Evolutionary conservation across 306 rosid genomes (phyloP).

Genomic region (Biancaea sappan): DNA sequence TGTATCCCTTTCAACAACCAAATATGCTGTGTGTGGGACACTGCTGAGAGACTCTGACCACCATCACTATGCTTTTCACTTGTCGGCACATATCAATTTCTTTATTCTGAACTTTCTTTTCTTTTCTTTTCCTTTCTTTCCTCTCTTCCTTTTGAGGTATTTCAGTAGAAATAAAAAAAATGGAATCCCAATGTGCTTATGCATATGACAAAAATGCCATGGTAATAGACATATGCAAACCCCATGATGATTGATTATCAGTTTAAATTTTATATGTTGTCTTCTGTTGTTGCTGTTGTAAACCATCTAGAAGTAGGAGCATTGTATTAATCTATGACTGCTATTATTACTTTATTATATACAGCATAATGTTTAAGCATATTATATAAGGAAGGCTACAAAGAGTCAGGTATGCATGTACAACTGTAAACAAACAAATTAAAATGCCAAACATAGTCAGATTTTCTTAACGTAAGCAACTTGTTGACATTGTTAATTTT

Average conservation of each 20-base stretch:
- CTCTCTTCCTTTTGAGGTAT: background rate
- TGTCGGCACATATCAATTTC: background rate
- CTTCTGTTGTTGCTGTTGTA: conserved; percentile 3
- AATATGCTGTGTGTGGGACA: background rate
- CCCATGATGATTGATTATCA: background rate
- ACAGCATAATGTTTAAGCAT: background rate
- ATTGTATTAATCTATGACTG: background rate
- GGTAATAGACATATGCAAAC: background rate
- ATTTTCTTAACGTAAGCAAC: background rate
- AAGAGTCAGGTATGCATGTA: background rate
- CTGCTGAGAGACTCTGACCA: background rate
- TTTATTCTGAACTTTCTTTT: background rate
- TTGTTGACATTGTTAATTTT: too few relatives aligned
- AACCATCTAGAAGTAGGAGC: background rate
- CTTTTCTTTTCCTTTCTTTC: too few relatives aligned
- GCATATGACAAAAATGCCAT: conserved; percentile 2
- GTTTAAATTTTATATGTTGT: background rate
- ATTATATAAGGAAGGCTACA: background rate
- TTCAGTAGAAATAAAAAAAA: background rate
- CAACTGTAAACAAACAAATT: conserved; percentile 3
- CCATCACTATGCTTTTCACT: background rate
- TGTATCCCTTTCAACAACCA: background rate
- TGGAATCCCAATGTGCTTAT: background rate
- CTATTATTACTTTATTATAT: background rate
- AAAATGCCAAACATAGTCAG: background rate